Percentiles rank a stretch among this genome's conserved stretches.
These are phyloP conservation scores for Paraurostyla sp. DNA, from an alignment of 73 alveolate species.

Conservation along the genomic window DNA sequence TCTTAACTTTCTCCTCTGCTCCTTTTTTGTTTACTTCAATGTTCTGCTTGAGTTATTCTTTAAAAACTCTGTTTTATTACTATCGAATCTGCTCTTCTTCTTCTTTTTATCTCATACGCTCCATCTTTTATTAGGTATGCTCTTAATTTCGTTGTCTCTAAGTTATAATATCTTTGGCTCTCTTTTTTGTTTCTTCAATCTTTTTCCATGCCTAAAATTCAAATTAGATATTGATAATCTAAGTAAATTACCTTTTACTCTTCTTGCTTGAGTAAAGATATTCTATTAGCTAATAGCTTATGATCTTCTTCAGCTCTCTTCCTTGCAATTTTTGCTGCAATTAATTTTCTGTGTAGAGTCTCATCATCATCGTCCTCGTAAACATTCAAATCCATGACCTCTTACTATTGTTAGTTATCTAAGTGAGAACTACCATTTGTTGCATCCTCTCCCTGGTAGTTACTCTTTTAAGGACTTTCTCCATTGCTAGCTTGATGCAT, in stretches of 20 bases:
- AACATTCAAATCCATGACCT: conserved; percentile 59
- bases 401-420: background rate
- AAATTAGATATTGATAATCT: background rate
- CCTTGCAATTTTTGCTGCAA: conserved; percentile 72
- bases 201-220: conserved; percentile 80
- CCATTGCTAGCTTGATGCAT: no score
- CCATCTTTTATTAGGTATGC: conserved; percentile 4
- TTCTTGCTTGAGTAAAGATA: conserved; percentile 83
- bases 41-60: conserved; percentile 48
- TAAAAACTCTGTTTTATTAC: background rate
- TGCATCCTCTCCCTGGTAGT: background rate
- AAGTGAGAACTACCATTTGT: background rate
- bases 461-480: no score
- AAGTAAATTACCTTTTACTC: conserved; percentile 75
- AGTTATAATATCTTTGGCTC: conserved; percentile 74
- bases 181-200: conserved; percentile 79
- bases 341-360: conserved; percentile 66
- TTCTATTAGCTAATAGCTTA: conserved; percentile 82
- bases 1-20: conserved; percentile 32
- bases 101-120: conserved; percentile 40
- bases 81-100: conserved; percentile 35
- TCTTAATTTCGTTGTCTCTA: conserved; percentile 70
- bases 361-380: conserved; percentile 70
- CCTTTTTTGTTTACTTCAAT: background rate
- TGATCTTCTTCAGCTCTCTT: conserved; percentile 85